Evolutionary conservation across 2,329 filamentous ascomycete species (phyloP).

Genomic region (Macrophomina tecta): DNA sequence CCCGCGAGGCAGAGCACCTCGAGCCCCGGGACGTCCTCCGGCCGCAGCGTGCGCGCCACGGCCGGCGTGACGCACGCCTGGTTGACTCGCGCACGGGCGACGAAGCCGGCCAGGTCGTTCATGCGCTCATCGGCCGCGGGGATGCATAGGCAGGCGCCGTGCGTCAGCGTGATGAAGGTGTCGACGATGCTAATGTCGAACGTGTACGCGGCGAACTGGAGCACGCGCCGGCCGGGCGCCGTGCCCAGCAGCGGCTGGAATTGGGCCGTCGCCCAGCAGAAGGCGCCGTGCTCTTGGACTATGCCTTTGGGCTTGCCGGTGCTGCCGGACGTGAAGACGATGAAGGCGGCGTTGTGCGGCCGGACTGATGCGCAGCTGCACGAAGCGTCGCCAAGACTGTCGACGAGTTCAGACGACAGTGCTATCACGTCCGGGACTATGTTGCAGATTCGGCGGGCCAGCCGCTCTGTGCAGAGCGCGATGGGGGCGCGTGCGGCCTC

Average conservation of each 20-base stretch:
- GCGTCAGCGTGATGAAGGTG: constrained; percentile 40
- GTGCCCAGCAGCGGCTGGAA: constrained; percentile 28
- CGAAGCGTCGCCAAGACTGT: too few relatives aligned
- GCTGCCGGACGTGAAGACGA: constrained; percentile 46
- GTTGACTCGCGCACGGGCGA: constrained; percentile 26
- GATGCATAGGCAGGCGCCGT: constrained; percentile 50
- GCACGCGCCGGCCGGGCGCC: constrained; percentile 36
- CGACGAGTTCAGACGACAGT: too few relatives aligned
- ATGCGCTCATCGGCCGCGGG: constrained; percentile 49
- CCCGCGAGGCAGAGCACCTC: constrained; percentile 42
- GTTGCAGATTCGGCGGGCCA: too few relatives aligned
- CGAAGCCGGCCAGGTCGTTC: constrained; percentile 55
- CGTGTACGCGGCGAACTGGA: constrained; percentile 35
- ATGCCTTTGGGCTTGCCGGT: constrained; percentile 43
- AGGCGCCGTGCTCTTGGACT: constrained; percentile 39
- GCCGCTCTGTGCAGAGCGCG: too few relatives aligned
- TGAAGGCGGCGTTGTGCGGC: constrained; percentile 38
- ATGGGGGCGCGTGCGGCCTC: not conserved
- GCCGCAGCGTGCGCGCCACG: constrained; percentile 43
- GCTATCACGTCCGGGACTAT: too few relatives aligned
- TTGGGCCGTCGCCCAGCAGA: not conserved
- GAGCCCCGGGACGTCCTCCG: constrained; percentile 51
- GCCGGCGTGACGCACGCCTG: constrained; percentile 46
- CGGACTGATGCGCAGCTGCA: not conserved
- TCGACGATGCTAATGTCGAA: constrained; percentile 43